phyloP scores from a whole-genome alignment of 2,329 filamentous ascomycete species.

The Leptoxyphium fumago region DNA sequence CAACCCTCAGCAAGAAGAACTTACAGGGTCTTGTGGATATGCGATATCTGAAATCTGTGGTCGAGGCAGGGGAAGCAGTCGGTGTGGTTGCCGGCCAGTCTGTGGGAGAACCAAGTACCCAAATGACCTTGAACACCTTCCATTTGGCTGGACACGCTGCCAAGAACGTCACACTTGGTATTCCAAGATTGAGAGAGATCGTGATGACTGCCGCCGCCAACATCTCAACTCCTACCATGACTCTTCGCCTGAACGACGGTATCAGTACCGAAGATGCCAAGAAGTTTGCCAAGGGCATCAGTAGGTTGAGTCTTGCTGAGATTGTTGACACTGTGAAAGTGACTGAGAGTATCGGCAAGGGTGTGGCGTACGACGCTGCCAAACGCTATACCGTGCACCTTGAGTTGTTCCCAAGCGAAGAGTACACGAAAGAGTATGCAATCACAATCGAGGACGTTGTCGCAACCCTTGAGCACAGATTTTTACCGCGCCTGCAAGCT shows the following conservation, averaged over 20 bases:
- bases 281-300: constrained; percentile 83
- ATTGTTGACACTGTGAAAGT: constrained; percentile 71
- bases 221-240: constrained; percentile 87
- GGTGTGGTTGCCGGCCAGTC: constrained; percentile 95
- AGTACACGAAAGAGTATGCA: constrained; percentile 76
- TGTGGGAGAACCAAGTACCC: constrained; percentile 90
- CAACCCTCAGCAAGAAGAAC: constrained; percentile 47
- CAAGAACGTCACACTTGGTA: constrained; percentile 98
- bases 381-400: constrained; percentile 76
- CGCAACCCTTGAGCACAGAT: constrained; percentile 62
- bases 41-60: constrained; percentile 82
- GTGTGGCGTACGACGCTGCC: constrained; percentile 51
- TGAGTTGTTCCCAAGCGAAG: constrained; percentile 67
- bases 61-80: constrained; percentile 91
- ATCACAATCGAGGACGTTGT: constrained; percentile 68
- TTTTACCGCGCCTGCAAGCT: constrained; percentile 57
- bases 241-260: constrained; percentile 60
- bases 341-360: constrained; percentile 62
- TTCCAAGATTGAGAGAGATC: constrained; percentile 90
- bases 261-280: constrained; percentile 54
- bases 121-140: constrained; percentile 99
- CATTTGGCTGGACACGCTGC: constrained; percentile 96
- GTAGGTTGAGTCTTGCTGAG: constrained; percentile 67
- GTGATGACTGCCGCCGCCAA: constrained; percentile 88
- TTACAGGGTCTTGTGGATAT: constrained; percentile 76